These are phyloP conservation scores for Aspergillus nidulans DNA, from an alignment of 495 filamentous ascomycete genomes.

Conservation along the genomic window DNA sequence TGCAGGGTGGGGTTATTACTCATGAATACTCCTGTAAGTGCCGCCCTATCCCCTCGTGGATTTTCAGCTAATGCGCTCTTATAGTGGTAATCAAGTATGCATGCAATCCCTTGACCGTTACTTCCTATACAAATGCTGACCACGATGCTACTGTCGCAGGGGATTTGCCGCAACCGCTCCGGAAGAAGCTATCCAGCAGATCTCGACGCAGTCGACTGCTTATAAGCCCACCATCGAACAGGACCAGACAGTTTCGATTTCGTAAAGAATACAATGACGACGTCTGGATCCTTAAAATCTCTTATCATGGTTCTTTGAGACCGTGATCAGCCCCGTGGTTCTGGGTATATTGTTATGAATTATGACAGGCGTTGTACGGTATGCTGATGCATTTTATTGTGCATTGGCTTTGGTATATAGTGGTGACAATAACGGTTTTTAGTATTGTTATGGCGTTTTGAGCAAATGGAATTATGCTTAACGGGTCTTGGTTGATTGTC, in stretches of 20 bases:
- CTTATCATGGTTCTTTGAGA: background rate
- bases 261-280: constrained; percentile 11
- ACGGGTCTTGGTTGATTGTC: background rate
- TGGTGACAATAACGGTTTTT: background rate
- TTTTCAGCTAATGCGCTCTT: constrained; percentile 10
- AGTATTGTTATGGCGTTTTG: background rate
- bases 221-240: constrained; percentile 72
- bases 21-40: constrained; percentile 51
- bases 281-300: background rate
- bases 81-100: constrained; percentile 50
- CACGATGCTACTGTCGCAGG: constrained; percentile 38
- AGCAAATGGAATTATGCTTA: background rate
- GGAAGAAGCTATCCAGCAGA: constrained; percentile 59
- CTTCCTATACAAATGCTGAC: background rate
- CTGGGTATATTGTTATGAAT: constrained; percentile 3
- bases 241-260: constrained; percentile 56
- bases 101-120: background rate
- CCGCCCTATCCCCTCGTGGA: background rate
- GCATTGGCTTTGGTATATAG: background rate
- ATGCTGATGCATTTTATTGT: background rate
- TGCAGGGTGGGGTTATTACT: constrained; percentile 36
- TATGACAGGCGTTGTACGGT: constrained; percentile 2
- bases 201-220: constrained; percentile 60
- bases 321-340: background rate
- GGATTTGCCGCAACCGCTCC: constrained; percentile 74